Percentiles rank a stretch among this genome's conserved stretches.
phyloP scores from a whole-genome alignment of 495 filamentous ascomycete genomes.

The Letharia columbiana region DNA sequence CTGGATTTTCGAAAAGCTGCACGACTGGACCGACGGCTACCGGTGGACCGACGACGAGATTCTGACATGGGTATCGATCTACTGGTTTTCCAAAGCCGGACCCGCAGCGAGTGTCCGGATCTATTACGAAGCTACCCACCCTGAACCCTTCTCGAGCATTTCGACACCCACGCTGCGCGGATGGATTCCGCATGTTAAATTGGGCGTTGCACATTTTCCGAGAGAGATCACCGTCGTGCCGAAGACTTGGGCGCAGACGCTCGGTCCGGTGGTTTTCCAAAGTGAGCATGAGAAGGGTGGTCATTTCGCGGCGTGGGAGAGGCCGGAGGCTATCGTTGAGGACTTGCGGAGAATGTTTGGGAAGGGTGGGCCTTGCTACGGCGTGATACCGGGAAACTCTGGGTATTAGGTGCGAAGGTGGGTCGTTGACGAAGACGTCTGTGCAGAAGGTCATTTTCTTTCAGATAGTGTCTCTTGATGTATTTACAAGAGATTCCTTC shows the following conservation, averaged over 20 bases:
- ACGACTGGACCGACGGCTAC: conserved; percentile 58
- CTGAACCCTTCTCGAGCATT: too few relatives aligned
- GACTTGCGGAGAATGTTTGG: conserved; percentile 53
- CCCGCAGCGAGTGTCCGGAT: conserved; percentile 48
- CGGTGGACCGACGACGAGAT: conserved; percentile 62
- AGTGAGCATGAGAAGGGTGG: conserved; percentile 45
- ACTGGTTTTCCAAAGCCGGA: conserved; percentile 49
- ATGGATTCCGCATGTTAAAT: conserved; percentile 39
- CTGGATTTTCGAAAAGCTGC: conserved; percentile 65
- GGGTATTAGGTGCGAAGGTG: conserved; percentile 23
- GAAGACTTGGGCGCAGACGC: conserved; percentile 36
- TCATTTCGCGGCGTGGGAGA: conserved; percentile 56
- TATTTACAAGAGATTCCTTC: too few relatives aligned
- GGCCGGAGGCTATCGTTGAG: conserved; percentile 40
- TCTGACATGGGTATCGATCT: conserved; percentile 57
- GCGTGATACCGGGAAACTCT: conserved; percentile 27
- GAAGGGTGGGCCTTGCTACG: conserved; percentile 35
- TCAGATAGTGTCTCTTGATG: too few relatives aligned
- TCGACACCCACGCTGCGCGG: not conserved
- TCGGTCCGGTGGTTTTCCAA: conserved; percentile 50
- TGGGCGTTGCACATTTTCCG: conserved; percentile 47
- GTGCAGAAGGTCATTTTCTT: too few relatives aligned
- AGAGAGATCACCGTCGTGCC: conserved; percentile 45
- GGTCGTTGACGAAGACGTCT: not conserved
- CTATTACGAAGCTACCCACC: conserved; percentile 45